phyloP scores from a whole-genome alignment of 306 rosid genomes.

The Prunus salicina region DNA sequence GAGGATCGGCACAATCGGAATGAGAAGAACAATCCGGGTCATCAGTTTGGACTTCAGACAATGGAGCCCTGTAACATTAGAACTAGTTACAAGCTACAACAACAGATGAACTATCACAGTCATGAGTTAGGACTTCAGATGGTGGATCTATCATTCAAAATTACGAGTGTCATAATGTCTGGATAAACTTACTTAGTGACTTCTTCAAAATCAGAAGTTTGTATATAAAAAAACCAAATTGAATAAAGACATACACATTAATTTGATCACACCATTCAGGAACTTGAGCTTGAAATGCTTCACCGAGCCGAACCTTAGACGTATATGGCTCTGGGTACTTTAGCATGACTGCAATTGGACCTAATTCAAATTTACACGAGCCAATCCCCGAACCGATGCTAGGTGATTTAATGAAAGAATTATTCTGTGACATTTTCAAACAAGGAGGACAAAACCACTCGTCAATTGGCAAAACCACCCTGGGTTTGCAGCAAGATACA shows the following conservation, averaged over 20 bases:
- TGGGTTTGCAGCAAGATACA: not conserved
- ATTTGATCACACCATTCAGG: not conserved
- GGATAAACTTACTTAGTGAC: not conserved
- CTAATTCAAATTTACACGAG: not conserved
- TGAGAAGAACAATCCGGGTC: not conserved
- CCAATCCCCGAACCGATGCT: not conserved
- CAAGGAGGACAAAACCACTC: conserved; percentile 16
- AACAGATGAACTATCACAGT: not conserved
- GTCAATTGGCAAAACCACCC: conserved; percentile 10
- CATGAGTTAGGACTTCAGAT: not conserved
- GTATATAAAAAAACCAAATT: no score
- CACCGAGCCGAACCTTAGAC: conserved; percentile 12
- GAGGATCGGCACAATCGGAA: not conserved
- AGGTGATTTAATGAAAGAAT: not conserved
- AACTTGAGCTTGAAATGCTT: conserved; percentile 12
- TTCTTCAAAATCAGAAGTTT: not conserved
- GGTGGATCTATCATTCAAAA: not conserved
- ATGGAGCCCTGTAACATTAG: conserved; percentile 7
- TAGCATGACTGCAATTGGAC: not conserved
- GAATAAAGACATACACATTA: not conserved
- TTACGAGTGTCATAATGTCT: not conserved
- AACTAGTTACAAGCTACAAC: not conserved
- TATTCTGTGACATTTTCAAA: not conserved
- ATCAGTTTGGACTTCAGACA: not conserved
- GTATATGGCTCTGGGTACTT: conserved; percentile 8